Base-by-base conservation (phyloP, 495 filamentous ascomycete genomes). In the Talaromyces stipitatus region DNA sequence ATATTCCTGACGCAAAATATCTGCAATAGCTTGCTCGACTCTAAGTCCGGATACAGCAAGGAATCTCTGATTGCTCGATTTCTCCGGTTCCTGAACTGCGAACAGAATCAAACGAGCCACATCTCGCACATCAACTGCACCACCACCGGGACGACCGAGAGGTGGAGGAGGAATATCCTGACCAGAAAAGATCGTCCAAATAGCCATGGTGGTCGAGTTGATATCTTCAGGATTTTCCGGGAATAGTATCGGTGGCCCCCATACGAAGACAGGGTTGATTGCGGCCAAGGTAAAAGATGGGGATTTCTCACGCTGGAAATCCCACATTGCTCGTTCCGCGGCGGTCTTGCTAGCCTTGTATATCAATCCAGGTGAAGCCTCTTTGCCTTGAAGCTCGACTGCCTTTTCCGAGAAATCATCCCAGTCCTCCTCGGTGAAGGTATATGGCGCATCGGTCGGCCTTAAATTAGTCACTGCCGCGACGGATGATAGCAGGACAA, bases 211-310 rank as follows among this genome's bases (percentile, higher is more conserved):
- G 0, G 71, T 72, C 32, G 71, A 67, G 46, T 78, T 78, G 57
- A 86, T 68, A 8, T 61, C 57, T 0, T 66, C 51, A 14, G 67
- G 38, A 26, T 29, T 56, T 0, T 50, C 33, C 3, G 76, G 62
- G 54, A 69, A 68, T 56, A 79, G 72, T 3, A 72, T 67, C 2
- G 76, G 64, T 3, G 82, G 83, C 0, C 85, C 85, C 60, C 77
- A 85, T 7, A 88, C 75, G 69, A 84, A 75, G 1, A 83, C 78
- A 46, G 85, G 85, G 58, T 81, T 82, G 62, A 73, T 77, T 59
- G 88, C 62, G 1, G 73, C 72, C 5, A 85, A 51, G 11, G 62
- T 56, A 60, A 86, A 89, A 47, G 66, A 64, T 3, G 79, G 78
- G 32, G 75, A 70, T 60, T 87, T 77, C 30, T 78, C 78, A n/a